Conservation (phyloP, 2,329 filamentous ascomycete genomes). For the Chalaropsis thielavioides region DNA sequence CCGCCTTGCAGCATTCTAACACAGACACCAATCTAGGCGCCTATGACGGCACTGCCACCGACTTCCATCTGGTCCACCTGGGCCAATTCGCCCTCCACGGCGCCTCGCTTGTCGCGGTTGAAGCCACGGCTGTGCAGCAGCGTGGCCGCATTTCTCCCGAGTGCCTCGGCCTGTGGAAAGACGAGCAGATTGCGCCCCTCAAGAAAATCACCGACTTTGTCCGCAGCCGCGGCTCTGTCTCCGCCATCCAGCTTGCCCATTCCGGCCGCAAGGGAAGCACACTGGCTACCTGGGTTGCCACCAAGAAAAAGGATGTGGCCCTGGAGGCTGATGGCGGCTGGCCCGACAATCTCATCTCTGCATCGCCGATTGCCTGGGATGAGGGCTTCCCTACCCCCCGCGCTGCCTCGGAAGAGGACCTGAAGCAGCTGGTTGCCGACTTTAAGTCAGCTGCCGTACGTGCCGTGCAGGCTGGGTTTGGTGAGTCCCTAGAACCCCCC, state of each 20-base stretch:
- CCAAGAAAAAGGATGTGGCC: conserved; percentile 38
- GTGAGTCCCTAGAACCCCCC: conserved; percentile 2
- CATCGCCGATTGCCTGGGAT: conserved; percentile 43
- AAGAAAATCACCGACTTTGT: conserved; percentile 60
- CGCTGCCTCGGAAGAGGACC: conserved; percentile 54
- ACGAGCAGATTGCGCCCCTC: conserved; percentile 62
- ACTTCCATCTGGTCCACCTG: conserved; percentile 71
- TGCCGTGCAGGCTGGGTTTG: conserved; percentile 52
- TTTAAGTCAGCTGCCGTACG: conserved; percentile 46
- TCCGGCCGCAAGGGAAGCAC: conserved; percentile 57
- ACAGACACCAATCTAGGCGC: conserved; percentile 29
- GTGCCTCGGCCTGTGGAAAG: conserved; percentile 69
- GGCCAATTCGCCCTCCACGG: conserved; percentile 66
- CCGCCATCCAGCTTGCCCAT: conserved; percentile 69
- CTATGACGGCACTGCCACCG: conserved; percentile 52
- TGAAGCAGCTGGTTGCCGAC: conserved; percentile 46
- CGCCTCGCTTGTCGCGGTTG: conserved; percentile 57
- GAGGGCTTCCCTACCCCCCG: conserved; percentile 46
- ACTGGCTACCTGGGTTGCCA: conserved; percentile 47
- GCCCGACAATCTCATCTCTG: conserved; percentile 39
- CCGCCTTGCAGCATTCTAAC: not conserved
- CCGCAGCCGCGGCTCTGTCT: conserved; percentile 62
- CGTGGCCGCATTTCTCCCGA: conserved; percentile 74
- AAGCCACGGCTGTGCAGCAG: conserved; percentile 61
- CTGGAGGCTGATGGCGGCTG: conserved; percentile 39